Evolutionary conservation across 176 grass and related monocot species (phyloP).

Genomic region (Puya raimondii): DNA sequence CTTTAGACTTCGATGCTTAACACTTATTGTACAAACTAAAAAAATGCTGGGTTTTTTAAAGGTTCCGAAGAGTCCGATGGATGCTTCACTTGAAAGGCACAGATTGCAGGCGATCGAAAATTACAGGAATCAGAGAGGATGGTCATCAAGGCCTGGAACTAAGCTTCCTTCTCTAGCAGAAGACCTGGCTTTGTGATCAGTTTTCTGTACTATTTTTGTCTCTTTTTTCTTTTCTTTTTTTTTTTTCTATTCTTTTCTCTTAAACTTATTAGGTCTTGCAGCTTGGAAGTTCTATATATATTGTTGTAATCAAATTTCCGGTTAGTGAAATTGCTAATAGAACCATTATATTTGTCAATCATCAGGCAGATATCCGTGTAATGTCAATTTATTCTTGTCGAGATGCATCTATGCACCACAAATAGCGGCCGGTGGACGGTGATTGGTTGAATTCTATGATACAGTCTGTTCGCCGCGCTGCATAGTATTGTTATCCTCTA

Average conservation of each 20-base stretch:
- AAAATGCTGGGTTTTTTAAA: conserved; percentile 12
- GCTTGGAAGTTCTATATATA: too few relatives aligned
- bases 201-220: conserved; percentile 14
- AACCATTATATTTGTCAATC: too few relatives aligned
- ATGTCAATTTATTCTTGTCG: too few relatives aligned
- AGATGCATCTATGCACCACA: too few relatives aligned
- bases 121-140: conserved; percentile 78
- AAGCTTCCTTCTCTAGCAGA: conserved; percentile 49
- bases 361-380: too few relatives aligned
- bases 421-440: too few relatives aligned
- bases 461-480: too few relatives aligned
- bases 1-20: conserved; percentile 11
- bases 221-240: conserved; percentile 12
- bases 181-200: conserved; percentile 24
- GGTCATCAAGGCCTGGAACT: conserved; percentile 74
- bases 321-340: too few relatives aligned
- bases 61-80: conserved; percentile 33
- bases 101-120: conserved; percentile 69
- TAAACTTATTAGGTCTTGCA: background rate
- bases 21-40: conserved; percentile 2
- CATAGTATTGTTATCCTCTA: too few relatives aligned
- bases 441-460: too few relatives aligned
- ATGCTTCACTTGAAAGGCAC: conserved; percentile 61
- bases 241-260: background rate
- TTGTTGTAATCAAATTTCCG: too few relatives aligned